Conservation (phyloP, 495 filamentous ascomycete species). For the Lasiosphaeriaceae sp. region DNA sequence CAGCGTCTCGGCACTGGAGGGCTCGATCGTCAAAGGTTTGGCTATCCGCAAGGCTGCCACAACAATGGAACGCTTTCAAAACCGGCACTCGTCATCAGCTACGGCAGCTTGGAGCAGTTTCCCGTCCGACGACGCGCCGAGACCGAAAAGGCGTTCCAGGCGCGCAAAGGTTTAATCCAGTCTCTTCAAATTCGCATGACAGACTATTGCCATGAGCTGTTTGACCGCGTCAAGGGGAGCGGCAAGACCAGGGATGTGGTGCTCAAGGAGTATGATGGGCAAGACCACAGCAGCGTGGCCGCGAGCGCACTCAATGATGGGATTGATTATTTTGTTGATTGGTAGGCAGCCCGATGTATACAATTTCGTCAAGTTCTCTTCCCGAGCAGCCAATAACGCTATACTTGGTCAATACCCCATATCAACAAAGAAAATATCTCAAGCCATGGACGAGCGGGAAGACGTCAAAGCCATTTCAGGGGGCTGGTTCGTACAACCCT, state of each 20-base stretch:
- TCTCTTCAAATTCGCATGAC: neutral
- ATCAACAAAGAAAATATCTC: too few species aligned
- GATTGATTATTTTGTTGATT: conserved; percentile 22
- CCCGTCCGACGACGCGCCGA: conserved; percentile 13
- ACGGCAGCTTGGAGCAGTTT: conserved; percentile 15
- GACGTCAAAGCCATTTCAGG: too few species aligned
- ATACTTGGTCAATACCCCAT: too few species aligned
- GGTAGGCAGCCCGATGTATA: conserved; percentile 1
- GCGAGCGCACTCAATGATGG: conserved; percentile 17
- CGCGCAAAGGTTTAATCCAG: conserved; percentile 5
- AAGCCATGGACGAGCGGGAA: too few species aligned
- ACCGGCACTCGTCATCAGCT: conserved; percentile 15
- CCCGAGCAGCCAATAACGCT: neutral
- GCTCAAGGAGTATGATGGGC: conserved; percentile 18
- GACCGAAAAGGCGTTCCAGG: conserved; percentile 15
- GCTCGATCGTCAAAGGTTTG: neutral
- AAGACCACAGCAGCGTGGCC: conserved; percentile 14
- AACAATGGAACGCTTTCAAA: neutral
- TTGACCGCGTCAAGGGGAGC: conserved; percentile 9
- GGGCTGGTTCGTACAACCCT: too few species aligned
- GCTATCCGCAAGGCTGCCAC: neutral
- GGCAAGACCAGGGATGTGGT: conserved; percentile 15
- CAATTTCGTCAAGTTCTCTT: neutral
- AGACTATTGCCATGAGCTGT: conserved; percentile 14
- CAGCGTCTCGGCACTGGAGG: conserved; percentile 14